A percentile compares a stretch with the other conserved stretches of the same genome.
Evolutionary conservation across 1,139 yeast genomes (phyloP).

Genomic region (Taphrina populina): DNA sequence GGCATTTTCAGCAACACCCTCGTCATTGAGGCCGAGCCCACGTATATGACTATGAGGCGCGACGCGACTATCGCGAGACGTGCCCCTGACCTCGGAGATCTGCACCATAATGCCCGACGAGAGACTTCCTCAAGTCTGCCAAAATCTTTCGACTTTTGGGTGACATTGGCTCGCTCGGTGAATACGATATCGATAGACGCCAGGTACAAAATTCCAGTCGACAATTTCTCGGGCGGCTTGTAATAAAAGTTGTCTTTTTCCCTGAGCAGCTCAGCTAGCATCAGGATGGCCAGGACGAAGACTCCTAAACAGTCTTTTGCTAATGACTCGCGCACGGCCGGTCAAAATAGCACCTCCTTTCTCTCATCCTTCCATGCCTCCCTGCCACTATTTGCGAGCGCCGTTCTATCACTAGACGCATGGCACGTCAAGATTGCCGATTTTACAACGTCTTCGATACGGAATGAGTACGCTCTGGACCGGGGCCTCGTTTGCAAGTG

Average conservation of each 20-base stretch:
- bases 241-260: no score
- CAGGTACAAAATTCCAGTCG: conserved; percentile 18
- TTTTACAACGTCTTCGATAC: conserved; percentile 52
- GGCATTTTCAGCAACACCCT: conserved; percentile 75
- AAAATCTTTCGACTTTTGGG: background rate
- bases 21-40: conserved; percentile 90
- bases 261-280: no score
- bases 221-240: no score
- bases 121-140: background rate
- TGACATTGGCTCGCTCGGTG: background rate
- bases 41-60: conserved; percentile 97
- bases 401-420: conserved; percentile 66
- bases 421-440: conserved; percentile 68
- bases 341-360: background rate
- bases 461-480: conserved; percentile 53
- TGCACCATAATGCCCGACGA: conserved; percentile 60
- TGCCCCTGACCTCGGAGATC: conserved; percentile 73
- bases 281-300: conserved; percentile 30
- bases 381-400: conserved; percentile 64
- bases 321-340: conserved; percentile 16
- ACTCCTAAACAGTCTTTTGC: conserved; percentile 34
- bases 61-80: conserved; percentile 68
- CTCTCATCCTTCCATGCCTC: conserved; percentile 54
- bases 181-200: conserved; percentile 11
- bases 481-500: conserved; percentile 56